These are phyloP conservation scores for Microascus cirrosus DNA, from an alignment of 2,329 filamentous ascomycete genomes.

Conservation along the genomic window DNA sequence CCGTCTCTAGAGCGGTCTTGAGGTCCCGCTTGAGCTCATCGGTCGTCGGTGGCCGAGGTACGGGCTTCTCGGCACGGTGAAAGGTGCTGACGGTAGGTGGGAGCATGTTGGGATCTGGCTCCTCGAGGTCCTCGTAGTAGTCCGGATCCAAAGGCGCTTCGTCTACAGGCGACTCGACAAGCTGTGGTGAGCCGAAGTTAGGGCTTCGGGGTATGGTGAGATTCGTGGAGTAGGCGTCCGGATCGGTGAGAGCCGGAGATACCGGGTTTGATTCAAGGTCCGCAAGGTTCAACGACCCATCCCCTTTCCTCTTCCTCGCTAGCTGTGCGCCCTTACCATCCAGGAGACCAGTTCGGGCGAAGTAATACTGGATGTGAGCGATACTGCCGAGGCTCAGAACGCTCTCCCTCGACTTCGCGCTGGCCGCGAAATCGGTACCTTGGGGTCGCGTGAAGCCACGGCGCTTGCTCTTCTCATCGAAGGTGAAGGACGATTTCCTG, in stretches of 20 bases:
- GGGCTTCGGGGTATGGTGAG: slow-evolving; percentile 49
- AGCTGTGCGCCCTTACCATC: slow-evolving; percentile 88
- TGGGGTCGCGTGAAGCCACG: slow-evolving; percentile 82
- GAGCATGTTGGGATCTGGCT: slow-evolving; percentile 67
- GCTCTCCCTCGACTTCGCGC: slow-evolving; percentile 81
- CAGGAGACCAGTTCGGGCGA: slow-evolving; percentile 83
- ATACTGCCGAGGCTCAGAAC: slow-evolving; percentile 96
- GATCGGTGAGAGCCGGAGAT: slow-evolving; percentile 26
- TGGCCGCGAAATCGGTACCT: slow-evolving; percentile 80
- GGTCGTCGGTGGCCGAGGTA: slow-evolving; percentile 76
- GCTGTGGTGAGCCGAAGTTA: slow-evolving; percentile 28
- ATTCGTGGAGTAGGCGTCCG: slow-evolving; percentile 42
- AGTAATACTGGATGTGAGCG: slow-evolving; percentile 95
- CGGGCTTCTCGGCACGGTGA: slow-evolving; percentile 68
- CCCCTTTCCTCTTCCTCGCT: slow-evolving; percentile 57
- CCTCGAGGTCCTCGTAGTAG: slow-evolving; percentile 49
- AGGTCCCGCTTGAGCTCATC: slow-evolving; percentile 58
- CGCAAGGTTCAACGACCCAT: slow-evolving; percentile 46
- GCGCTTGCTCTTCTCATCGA: slow-evolving; percentile 35
- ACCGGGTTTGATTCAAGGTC: slow-evolving; percentile 25
- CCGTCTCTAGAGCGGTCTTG: slow-evolving; percentile 59
- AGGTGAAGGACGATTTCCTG: slow-evolving; percentile 9
- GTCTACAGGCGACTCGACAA: slow-evolving; percentile 37
- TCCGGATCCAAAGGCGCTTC: slow-evolving; percentile 23
- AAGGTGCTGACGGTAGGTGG: slow-evolving; percentile 98